These are phyloP conservation scores for Blastocrithidia nonstop DNA, from an alignment of 208 protist genomes.

Conservation along the genomic window DNA sequence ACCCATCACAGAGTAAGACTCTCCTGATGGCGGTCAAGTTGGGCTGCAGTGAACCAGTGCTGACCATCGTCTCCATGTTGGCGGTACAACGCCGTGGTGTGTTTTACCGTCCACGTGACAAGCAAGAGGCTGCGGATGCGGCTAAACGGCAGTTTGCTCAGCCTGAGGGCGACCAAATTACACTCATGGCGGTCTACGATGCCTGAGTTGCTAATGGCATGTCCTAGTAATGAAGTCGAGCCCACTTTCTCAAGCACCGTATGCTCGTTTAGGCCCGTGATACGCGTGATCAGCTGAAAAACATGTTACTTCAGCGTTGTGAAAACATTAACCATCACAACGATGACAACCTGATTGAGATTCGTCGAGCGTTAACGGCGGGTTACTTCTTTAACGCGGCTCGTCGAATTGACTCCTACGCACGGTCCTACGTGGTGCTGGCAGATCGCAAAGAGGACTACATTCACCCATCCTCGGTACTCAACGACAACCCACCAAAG, in stretches of 20 bases:
- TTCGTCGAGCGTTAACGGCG: constrained; percentile 91
- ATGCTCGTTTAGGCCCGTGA: constrained; percentile 92
- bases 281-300: constrained; percentile 92
- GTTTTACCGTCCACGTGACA: constrained; percentile 83
- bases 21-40: constrained; percentile 93
- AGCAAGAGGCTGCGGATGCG: constrained; percentile 88
- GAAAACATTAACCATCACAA: constrained; percentile 89
- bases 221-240: constrained; percentile 93
- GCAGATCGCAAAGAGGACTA: constrained; percentile 81
- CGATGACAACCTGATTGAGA: constrained; percentile 65
- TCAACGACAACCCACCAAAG: constrained; percentile 77
- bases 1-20: constrained; percentile 96
- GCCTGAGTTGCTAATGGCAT: constrained; percentile 74
- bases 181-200: constrained; percentile 92
- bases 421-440: constrained; percentile 65
- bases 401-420: constrained; percentile 68
- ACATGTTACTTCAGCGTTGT: constrained; percentile 92
- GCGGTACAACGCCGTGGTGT: constrained; percentile 83
- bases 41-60: constrained; percentile 93
- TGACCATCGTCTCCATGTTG: constrained; percentile 98
- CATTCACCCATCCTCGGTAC: constrained; percentile 73
- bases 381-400: constrained; percentile 98
- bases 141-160: constrained; percentile 94
- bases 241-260: constrained; percentile 96
- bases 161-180: constrained; percentile 95